Conservation (phyloP, 2,329 filamentous ascomycete species). For the Leptographium lundbergii region DNA sequence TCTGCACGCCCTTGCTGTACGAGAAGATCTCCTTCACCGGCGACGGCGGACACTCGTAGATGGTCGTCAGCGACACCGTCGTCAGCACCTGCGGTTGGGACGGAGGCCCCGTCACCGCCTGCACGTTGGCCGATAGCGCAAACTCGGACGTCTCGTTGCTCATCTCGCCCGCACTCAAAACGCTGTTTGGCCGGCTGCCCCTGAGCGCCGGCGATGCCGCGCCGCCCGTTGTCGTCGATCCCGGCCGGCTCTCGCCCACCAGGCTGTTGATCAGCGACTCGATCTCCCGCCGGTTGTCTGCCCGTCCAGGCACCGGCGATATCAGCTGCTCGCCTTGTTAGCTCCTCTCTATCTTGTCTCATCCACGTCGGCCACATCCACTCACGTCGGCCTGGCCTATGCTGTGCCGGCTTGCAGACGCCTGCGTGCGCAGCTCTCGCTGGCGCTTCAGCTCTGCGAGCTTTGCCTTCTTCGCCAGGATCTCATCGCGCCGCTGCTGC, state of each 20-base stretch:
- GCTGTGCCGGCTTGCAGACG: constrained; percentile 55
- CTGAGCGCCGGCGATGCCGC: constrained; percentile 53
- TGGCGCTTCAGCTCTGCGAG: constrained; percentile 92
- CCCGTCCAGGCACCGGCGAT: constrained; percentile 57
- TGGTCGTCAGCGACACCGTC: constrained; percentile 59
- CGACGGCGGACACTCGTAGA: constrained; percentile 69
- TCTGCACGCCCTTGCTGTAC: constrained; percentile 96
- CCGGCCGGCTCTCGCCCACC: constrained; percentile 64
- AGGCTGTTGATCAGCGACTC: constrained; percentile 77
- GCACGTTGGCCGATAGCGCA: constrained; percentile 25
- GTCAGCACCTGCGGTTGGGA: constrained; percentile 52
- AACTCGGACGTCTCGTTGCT: constrained; percentile 62
- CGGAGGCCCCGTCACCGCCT: constrained; percentile 20
- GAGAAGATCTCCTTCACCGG: constrained; percentile 76
- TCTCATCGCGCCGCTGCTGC: constrained; percentile 86
- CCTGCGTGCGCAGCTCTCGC: constrained; percentile 70
- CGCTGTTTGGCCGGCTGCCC: constrained; percentile 73
- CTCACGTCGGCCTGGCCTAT: constrained; percentile 60
- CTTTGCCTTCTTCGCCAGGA: constrained; percentile 91
- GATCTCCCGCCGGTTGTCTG: constrained; percentile 60
- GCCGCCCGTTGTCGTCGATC: constrained; percentile 42
- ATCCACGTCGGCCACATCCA: not conserved
- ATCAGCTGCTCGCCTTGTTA: constrained; percentile 35
- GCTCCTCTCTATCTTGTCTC: not conserved
- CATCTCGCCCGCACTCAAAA: constrained; percentile 68